Evolutionary conservation across 305 asterid genomes (phyloP).

Genomic region (Solanum hybrid): DNA sequence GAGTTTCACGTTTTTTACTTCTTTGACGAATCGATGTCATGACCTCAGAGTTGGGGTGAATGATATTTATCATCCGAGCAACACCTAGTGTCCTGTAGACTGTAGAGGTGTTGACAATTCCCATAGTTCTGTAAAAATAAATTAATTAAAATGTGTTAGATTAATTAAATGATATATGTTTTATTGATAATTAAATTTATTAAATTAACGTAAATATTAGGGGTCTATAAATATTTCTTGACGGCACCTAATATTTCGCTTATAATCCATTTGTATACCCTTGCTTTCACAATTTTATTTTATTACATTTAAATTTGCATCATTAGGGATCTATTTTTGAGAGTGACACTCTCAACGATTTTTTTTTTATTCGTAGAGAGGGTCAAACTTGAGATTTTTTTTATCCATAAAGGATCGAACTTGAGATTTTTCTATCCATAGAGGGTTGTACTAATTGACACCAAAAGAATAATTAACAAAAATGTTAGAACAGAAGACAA

Average conservation of each 20-base stretch:
- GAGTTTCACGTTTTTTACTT: too few relatives aligned
- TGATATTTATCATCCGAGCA: neutral
- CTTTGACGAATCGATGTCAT: too few relatives aligned
- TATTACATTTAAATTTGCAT: neutral
- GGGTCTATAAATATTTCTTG: neutral
- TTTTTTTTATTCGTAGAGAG: neutral
- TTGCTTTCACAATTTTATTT: neutral
- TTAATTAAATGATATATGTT: neutral
- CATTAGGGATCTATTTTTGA: neutral
- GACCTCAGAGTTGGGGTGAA: neutral
- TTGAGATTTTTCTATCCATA: neutral
- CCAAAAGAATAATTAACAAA: neutral
- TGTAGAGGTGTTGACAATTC: too few relatives aligned
- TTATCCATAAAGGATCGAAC: neutral
- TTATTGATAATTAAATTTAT: neutral
- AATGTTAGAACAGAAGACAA: neutral
- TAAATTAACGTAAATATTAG: neutral
- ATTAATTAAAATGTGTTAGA: neutral
- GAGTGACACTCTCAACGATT: neutral
- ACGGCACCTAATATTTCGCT: neutral
- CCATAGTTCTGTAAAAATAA: too few relatives aligned
- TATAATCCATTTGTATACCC: neutral
- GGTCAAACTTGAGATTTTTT: neutral
- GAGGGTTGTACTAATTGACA: too few relatives aligned
- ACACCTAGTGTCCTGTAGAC: fast-evolving